Percentiles rank a stretch among this genome's conserved stretches.
phyloP scores from a whole-genome alignment of 2,329 filamentous ascomycete species.

The Ustulina deusta region DNA sequence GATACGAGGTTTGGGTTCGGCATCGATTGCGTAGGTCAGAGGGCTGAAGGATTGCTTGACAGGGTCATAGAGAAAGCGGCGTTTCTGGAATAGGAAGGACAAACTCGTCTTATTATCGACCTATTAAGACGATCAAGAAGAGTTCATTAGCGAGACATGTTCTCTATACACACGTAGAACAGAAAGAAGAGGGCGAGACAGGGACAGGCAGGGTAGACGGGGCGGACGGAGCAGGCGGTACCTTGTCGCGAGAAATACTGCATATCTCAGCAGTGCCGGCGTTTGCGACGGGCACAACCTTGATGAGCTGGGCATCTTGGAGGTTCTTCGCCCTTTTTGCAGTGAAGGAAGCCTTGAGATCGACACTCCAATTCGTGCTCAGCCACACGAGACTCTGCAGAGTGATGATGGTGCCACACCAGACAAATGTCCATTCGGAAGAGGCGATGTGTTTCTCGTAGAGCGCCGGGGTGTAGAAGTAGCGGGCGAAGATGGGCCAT shows the following conservation, averaged over 20 bases:
- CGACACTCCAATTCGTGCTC: constrained; percentile 97
- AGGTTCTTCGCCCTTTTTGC: constrained; percentile 77
- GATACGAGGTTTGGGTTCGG: constrained; percentile 83
- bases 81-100: constrained; percentile 98
- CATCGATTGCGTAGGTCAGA: constrained; percentile 84
- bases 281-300: constrained; percentile 90
- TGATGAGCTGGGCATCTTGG: constrained; percentile 84
- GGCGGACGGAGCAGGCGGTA: constrained; percentile 46
- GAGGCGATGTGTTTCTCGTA: constrained; percentile 93
- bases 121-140: constrained; percentile 52
- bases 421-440: constrained; percentile 99
- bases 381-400: constrained; percentile 91
- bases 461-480: constrained; percentile 84
- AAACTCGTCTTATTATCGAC: constrained; percentile 78
- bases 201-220: not conserved
- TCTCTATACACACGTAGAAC: not conserved
- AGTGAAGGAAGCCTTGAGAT: constrained; percentile 84
- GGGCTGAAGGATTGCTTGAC: constrained; percentile 82
- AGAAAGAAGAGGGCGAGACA: not conserved
- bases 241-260: constrained; percentile 79
- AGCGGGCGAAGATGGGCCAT: constrained; percentile 91
- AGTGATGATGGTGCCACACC: constrained; percentile 88
- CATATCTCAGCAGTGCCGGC: constrained; percentile 92
- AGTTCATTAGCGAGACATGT: constrained; percentile 13
- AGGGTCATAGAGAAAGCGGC: constrained; percentile 87